Percentiles rank a stretch among this genome's conserved stretches.
Evolutionary conservation across 2,329 filamentous ascomycete species (phyloP).

Genomic region (Colletotrichum sp.): DNA sequence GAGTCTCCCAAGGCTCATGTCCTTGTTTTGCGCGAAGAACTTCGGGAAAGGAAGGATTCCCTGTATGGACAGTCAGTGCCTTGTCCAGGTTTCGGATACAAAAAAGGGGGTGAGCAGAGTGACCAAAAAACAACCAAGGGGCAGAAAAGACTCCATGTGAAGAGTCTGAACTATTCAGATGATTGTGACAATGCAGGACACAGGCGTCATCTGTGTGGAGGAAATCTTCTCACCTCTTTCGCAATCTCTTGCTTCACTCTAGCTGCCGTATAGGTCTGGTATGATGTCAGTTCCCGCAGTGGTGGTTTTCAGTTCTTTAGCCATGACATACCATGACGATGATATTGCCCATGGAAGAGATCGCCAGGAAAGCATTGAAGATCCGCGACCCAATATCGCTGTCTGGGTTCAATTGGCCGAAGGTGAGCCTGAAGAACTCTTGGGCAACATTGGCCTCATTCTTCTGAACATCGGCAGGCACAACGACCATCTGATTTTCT

Average conservation of each 20-base stretch:
- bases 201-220: neutral
- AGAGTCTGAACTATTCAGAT: neutral
- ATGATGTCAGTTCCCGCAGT: neutral
- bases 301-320: neutral
- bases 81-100: neutral
- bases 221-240: conserved; percentile 42
- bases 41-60: conserved; percentile 56
- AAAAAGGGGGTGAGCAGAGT: neutral
- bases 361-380: conserved; percentile 54
- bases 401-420: conserved; percentile 30
- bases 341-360: conserved; percentile 62
- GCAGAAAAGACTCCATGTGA: neutral
- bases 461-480: conserved; percentile 29
- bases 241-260: conserved; percentile 66
- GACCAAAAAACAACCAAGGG: neutral
- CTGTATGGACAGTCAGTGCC: neutral
- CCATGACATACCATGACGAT: conserved; percentile 46
- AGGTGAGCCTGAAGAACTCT: conserved; percentile 37
- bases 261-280: conserved; percentile 55
- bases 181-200: no score
- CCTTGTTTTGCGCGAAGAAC: conserved; percentile 48
- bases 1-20: conserved; percentile 37
- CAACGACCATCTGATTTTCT: conserved; percentile 45
- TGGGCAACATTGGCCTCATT: conserved; percentile 30
- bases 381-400: conserved; percentile 35